Conservation (phyloP, 176 grass and related monocot species). For the Musa beccarii region DNA sequence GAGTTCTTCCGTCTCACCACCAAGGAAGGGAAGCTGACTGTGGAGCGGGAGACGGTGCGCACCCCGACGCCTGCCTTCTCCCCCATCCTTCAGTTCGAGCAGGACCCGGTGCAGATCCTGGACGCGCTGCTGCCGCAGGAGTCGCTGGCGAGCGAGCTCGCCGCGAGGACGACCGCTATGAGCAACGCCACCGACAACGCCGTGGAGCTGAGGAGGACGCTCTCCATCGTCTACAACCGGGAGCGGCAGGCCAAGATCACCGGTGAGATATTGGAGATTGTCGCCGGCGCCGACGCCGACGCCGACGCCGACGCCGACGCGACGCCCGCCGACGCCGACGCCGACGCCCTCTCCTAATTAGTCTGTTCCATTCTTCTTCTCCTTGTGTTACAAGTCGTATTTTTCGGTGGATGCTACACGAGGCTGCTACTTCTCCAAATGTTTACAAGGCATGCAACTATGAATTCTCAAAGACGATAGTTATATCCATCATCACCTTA, state of each 20-base stretch:
- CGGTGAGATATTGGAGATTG: slow-evolving; percentile 9
- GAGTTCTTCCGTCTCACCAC: slow-evolving; percentile 5
- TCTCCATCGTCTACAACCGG: slow-evolving; percentile 5
- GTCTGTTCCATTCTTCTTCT: background rate
- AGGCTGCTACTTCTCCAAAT: background rate
- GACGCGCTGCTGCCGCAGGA: slow-evolving; percentile 11
- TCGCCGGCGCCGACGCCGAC: background rate
- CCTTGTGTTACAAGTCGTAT: background rate
- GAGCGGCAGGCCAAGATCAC: slow-evolving; percentile 8
- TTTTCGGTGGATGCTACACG: background rate
- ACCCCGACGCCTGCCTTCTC: background rate
- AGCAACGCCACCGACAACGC: slow-evolving; percentile 17
- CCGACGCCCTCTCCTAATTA: background rate
- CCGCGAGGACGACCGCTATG: slow-evolving; percentile 1
- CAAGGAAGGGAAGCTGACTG: slow-evolving; percentile 8
- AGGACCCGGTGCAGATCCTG: slow-evolving; percentile 12
- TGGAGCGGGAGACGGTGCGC: background rate
- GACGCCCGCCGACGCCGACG: slow-evolving; percentile 1
- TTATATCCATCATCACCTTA: background rate
- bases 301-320: slow-evolving; percentile 1
- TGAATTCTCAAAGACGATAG: background rate
- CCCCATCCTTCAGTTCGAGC: slow-evolving; percentile 3
- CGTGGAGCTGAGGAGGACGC: background rate
- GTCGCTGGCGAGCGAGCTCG: slow-evolving; percentile 7
- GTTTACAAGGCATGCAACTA: background rate